These are phyloP conservation scores for Warburgia ugandensis DNA, from an alignment of 164 flowering plant genomes.

Conservation along the genomic window DNA sequence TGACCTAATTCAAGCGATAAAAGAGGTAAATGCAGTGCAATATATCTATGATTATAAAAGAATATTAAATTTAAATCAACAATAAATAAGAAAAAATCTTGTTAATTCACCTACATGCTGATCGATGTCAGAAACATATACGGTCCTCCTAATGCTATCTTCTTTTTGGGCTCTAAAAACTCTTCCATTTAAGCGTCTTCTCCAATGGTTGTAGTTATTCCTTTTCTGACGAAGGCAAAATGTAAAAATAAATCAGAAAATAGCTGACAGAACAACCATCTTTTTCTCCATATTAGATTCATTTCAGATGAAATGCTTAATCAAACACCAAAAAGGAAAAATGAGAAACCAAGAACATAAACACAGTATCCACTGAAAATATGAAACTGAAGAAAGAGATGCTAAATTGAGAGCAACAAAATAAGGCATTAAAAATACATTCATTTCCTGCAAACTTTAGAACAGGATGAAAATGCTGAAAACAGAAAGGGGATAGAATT, in stretches of 20 bases:
- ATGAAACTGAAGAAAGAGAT: too few species aligned
- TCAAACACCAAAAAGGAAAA: too few species aligned
- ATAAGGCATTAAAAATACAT: background rate
- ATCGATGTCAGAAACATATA: conserved; percentile 97
- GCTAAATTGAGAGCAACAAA: too few species aligned
- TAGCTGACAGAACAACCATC: too few species aligned
- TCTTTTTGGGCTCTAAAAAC: conserved; percentile 70
- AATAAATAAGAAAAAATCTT: background rate
- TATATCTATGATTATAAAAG: background rate
- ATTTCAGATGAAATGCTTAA: too few species aligned
- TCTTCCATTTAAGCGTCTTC: conserved; percentile 52
- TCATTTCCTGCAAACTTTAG: background rate
- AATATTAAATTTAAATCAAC: background rate
- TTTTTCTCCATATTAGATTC: too few species aligned
- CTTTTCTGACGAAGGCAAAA: conserved; percentile 35
- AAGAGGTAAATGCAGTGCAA: conserved; percentile 1
- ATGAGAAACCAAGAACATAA: too few species aligned
- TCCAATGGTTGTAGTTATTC: conserved; percentile 49
- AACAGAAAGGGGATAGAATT: background rate
- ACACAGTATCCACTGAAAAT: too few species aligned
- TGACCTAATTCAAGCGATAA: conserved; percentile 41
- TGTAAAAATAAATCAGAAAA: background rate
- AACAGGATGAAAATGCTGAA: background rate
- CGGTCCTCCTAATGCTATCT: conserved; percentile 77
- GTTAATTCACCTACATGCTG: conserved; percentile 49